These are phyloP conservation scores for Zoysia matrella DNA, from an alignment of 202 grass and related monocot genomes.

Conservation along the genomic window DNA sequence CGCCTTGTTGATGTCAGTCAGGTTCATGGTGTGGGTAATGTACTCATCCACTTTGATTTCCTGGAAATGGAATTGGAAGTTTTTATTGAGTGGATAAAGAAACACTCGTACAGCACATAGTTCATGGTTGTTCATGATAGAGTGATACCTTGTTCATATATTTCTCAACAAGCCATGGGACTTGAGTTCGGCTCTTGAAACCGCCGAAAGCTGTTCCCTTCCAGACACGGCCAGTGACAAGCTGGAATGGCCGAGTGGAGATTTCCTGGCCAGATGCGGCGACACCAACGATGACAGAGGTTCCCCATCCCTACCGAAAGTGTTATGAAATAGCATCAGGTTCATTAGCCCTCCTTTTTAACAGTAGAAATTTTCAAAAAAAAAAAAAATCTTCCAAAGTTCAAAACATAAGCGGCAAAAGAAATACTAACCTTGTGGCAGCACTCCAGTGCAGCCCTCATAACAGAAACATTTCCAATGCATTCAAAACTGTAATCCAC, in stretches of 20 bases:
- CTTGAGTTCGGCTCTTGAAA: constrained; percentile 96
- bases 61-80: constrained; percentile 34
- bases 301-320: constrained; percentile 37
- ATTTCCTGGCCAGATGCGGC: constrained; percentile 98
- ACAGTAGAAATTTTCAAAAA: background rate
- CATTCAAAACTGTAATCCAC: constrained; percentile 99
- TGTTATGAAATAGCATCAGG: background rate
- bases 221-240: constrained; percentile 95
- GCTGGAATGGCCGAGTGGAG: constrained; percentile 85
- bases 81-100: background rate
- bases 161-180: constrained; percentile 97
- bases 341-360: background rate
- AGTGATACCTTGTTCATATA: constrained; percentile 90
- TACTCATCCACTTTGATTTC: constrained; percentile 99
- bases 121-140: background rate
- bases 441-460: constrained; percentile 92
- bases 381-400: background rate
- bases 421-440: constrained; percentile 83
- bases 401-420: constrained; percentile 6
- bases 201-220: constrained; percentile 97
- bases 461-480: constrained; percentile 91
- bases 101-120: background rate
- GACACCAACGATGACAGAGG: constrained; percentile 35
- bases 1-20: constrained; percentile 71
- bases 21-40: constrained; percentile 88